Evolutionary conservation across 2,329 filamentous ascomycete genomes (phyloP), one percentile per base, ranked within the genome.

Genomic region (Biscogniauxia marginata): DNA sequence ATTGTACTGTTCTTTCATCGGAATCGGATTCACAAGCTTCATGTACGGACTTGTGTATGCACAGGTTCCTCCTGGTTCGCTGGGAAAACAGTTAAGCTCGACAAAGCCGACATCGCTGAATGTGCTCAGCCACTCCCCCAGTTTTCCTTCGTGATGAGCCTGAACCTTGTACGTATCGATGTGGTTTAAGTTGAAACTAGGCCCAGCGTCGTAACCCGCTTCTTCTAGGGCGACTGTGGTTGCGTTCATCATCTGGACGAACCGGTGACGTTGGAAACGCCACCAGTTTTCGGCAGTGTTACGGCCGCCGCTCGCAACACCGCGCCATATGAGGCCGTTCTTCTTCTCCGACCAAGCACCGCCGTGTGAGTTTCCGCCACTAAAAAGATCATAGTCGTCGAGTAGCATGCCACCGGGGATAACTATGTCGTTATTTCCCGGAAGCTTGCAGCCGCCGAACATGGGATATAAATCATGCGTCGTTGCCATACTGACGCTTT

Each of bases 241-340:
- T 7, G 79, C 79, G 62, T 90, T 89, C 55, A 87, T 74, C 84
- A 89, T 86, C 54, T 84, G 77, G 18, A 89, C 74, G 60, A 89
- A 83, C 4, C 87, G 84, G 62, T 88, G 86, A 20, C 87, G 83
- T 53, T 90, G 87, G 62, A 88, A 87, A n/a, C 82, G 80, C 50
- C 77, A 79, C 86, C 87, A 90, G 59, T 80, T 87, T 34, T 83
- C 66, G 6, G 65, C 63, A 46, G 70, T 72, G 24, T 75, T 69
- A 22, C 75, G 74, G 3, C 84, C 85, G 7, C 84, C 85, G 11
- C 84, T 85, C 5, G 82, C 84, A 4, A 83, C 80, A 45, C 86
- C 86, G 39, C 86, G 82, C 86, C 86, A 89, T 49, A 86, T 72
- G 49, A 86, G 70, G 5, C 70, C 73, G 53, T 81, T 75, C 39